Conservation (phyloP, 2,329 filamentous ascomycete species). For the Xylariaceae sp. region DNA sequence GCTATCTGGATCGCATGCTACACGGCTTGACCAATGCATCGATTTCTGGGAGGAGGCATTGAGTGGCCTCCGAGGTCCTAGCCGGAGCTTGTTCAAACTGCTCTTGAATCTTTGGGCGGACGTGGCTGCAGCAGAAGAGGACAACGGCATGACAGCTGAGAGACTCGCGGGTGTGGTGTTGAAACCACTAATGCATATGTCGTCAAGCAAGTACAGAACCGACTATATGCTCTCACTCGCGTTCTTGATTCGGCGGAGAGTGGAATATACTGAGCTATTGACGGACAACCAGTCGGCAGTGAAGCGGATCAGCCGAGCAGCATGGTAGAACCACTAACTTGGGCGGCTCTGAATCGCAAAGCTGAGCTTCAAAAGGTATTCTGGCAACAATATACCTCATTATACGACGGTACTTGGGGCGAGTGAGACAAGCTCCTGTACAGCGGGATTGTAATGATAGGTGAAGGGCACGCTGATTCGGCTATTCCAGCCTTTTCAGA, state of each 20-base stretch:
- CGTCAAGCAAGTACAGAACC: constrained; percentile 44
- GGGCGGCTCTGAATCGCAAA: background rate
- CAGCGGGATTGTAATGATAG: background rate
- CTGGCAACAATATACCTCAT: background rate
- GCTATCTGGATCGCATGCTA: constrained; percentile 42
- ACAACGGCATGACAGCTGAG: constrained; percentile 54
- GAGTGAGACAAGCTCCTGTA: background rate
- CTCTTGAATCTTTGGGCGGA: constrained; percentile 53
- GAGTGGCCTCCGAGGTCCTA: constrained; percentile 47
- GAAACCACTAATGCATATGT: constrained; percentile 49
- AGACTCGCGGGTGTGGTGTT: constrained; percentile 48
- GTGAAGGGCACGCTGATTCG: background rate
- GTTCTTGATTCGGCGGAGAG: constrained; percentile 52
- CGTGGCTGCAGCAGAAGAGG: constrained; percentile 47
- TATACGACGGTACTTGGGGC: too few species aligned
- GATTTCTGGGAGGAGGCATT: constrained; percentile 57
- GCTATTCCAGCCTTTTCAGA: background rate
- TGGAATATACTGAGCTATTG: constrained; percentile 48
- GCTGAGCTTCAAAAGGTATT: background rate
- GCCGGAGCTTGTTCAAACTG: constrained; percentile 50
- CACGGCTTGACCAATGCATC: constrained; percentile 50
- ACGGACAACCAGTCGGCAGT: constrained; percentile 40
- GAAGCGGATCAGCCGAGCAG: constrained; percentile 37
- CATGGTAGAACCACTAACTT: constrained; percentile 30
- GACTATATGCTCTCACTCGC: constrained; percentile 53